Evolutionary conservation across 2,329 filamentous ascomycete species (phyloP), one percentile per base, ranked within the genome.

Genomic region (Nigrograna mackinnonii): DNA sequence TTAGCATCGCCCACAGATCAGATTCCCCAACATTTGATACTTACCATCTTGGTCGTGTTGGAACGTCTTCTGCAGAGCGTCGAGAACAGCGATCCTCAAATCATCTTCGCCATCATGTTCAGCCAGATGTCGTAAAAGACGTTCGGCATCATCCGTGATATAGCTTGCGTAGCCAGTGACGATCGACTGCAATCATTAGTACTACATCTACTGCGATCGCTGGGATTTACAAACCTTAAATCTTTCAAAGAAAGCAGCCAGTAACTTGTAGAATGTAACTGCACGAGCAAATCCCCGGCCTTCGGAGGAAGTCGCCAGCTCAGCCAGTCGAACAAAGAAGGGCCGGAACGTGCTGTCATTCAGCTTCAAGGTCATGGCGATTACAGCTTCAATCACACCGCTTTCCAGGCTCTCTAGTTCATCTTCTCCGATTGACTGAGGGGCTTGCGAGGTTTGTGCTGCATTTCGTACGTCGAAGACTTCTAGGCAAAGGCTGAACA

Each of bases 351-450:
- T 84, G 1, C 87, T 85, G 64, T 99, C 94, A 70, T 96, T 97
- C 48, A 99, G 81, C 76, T 97, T 97, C 75, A 95, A 90, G 40
- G 96, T 87, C 84, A 96, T 94, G 68, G 90, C 88, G 45, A 99
- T 80, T 0, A 85, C 82, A 11, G 87, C 83, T 7, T 86, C 80
- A 62, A 89, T 86, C 52, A 89, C 50, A 1, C 76, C 74, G 2
- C 74, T 71, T 62, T 95, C 89, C 11, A 90, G 74, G 31, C 77
- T 74, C 16, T 75, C 68, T 5, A 88, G 66, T 33, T 79, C 72
- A 12, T 78, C 69, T 13, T 75, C 60, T 2, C 79, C 71, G 22
- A 77, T 71, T 4, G 54, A 43, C 17, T 58, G 52, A 17, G 82
- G 74, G 5, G 32, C 42, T 2, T 77, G 67, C 22, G 76, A 70